A percentile compares a stretch with the other conserved stretches of the same genome.
phyloP scores from a whole-genome alignment of 768 basidiomycete species.

The Rubroboletus satanas region DNA sequence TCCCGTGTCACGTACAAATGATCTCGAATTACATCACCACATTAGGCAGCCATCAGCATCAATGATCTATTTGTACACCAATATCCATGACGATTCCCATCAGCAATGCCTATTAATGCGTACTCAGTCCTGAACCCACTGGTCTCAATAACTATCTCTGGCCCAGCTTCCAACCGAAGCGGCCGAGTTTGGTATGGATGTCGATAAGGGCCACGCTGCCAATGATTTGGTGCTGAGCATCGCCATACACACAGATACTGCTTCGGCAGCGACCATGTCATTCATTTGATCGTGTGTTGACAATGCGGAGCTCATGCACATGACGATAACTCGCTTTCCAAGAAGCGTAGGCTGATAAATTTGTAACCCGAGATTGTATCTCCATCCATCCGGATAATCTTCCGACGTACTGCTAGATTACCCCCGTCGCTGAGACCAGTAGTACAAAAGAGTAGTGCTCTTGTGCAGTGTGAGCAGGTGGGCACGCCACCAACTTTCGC shows the following conservation, averaged over 20 bases:
- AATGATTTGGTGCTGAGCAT: slow-evolving; percentile 30
- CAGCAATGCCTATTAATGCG: background rate
- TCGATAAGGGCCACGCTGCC: too few relatives aligned
- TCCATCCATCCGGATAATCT: background rate
- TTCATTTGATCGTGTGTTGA: background rate
- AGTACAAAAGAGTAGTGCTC: background rate
- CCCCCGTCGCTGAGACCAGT: background rate
- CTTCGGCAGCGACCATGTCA: background rate
- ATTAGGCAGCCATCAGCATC: background rate
- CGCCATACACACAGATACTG: slow-evolving; percentile 17
- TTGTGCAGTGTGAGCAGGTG: background rate
- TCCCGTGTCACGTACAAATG: background rate
- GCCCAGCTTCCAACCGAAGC: background rate
- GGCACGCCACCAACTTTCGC: background rate
- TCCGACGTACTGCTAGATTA: background rate
- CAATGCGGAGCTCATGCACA: background rate
- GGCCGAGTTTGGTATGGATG: background rate
- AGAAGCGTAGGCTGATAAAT: background rate
- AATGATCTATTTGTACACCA: background rate
- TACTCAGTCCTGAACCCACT: background rate
- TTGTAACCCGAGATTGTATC: background rate
- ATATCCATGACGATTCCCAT: background rate
- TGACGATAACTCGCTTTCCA: background rate
- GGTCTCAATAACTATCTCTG: slow-evolving; percentile 3
- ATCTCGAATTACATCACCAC: background rate